Percentiles rank a stretch among this genome's conserved stretches.
These are phyloP conservation scores for Ceratobasidium sp. DNA, from an alignment of 1,284 basidiomycete genomes.

Conservation along the genomic window DNA sequence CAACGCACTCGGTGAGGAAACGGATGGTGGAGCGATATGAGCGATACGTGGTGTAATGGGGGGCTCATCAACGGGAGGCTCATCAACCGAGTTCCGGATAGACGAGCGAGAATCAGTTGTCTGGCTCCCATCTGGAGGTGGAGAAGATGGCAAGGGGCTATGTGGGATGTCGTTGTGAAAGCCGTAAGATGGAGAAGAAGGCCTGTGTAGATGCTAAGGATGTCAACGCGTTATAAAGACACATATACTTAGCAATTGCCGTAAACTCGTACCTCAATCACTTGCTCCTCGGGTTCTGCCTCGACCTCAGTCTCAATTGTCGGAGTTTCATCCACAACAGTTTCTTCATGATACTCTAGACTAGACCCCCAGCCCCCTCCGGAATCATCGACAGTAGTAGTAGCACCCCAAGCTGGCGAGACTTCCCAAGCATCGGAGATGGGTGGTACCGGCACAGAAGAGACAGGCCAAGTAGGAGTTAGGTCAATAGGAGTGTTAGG, in stretches of 20 bases:
- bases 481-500: not conserved
- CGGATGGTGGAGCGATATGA: not conserved
- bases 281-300: slow-evolving; percentile 36
- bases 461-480: slow-evolving; percentile 31
- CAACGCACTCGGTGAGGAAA: slow-evolving; percentile 15
- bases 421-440: slow-evolving; percentile 36
- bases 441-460: slow-evolving; percentile 29
- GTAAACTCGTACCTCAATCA: slow-evolving; percentile 32
- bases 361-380: slow-evolving; percentile 41
- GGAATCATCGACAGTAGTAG: slow-evolving; percentile 17
- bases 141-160: slow-evolving; percentile 42
- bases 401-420: slow-evolving; percentile 24
- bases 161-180: slow-evolving; percentile 30
- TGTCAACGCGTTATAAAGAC: slow-evolving; percentile 32
- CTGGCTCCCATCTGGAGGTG: slow-evolving; percentile 33
- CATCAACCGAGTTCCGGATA: slow-evolving; percentile 35
- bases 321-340: not conserved
- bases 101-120: slow-evolving; percentile 36
- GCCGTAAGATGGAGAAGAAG: slow-evolving; percentile 14
- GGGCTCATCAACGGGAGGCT: not conserved
- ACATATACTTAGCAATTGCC: slow-evolving; percentile 22
- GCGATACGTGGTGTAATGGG: slow-evolving; percentile 33
- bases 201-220: slow-evolving; percentile 33
- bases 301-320: slow-evolving; percentile 17
- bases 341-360: slow-evolving; percentile 38